Conservation (phyloP, 1,284 basidiomycete species). For the Ceratobasidium sp. region DNA sequence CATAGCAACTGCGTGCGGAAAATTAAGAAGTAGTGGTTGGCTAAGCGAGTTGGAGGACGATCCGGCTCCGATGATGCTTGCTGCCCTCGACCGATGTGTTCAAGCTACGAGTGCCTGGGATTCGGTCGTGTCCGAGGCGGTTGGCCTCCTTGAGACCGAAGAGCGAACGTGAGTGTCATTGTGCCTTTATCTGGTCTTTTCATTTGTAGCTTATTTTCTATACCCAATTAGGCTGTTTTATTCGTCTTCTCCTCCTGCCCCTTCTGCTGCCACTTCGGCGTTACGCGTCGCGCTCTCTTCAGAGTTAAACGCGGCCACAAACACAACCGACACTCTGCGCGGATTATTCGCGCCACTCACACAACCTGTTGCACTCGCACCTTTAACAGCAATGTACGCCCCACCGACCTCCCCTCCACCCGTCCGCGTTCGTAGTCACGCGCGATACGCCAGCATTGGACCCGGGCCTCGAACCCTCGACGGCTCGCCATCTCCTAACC, state of each 20-base stretch:
- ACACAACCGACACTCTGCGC: slow-evolving; percentile 83
- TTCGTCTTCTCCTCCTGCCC: slow-evolving; percentile 60
- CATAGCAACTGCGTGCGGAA: slow-evolving; percentile 34
- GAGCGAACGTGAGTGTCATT: slow-evolving; percentile 68
- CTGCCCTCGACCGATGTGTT: slow-evolving; percentile 74
- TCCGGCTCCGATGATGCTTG: slow-evolving; percentile 61
- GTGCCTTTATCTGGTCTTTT: slow-evolving; percentile 35
- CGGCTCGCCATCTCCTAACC: slow-evolving; percentile 48
- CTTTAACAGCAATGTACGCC: slow-evolving; percentile 86
- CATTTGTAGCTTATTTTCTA: slow-evolving; percentile 21
- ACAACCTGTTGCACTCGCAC: slow-evolving; percentile 74
- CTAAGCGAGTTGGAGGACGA: slow-evolving; percentile 40
- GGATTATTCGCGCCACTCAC: slow-evolving; percentile 81
- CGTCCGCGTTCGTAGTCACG: slow-evolving; percentile 25
- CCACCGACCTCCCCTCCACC: slow-evolving; percentile 63
- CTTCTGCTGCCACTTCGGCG: slow-evolving; percentile 62
- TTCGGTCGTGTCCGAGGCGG: slow-evolving; percentile 74
- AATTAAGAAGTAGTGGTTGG: slow-evolving; percentile 33
- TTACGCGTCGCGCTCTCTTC: slow-evolving; percentile 78
- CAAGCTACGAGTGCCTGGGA: slow-evolving; percentile 78
- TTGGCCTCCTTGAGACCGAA: slow-evolving; percentile 74
- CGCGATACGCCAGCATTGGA: slow-evolving; percentile 61
- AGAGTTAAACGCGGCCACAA: slow-evolving; percentile 77
- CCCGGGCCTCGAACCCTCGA: slow-evolving; percentile 6
- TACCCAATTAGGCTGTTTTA: slow-evolving; percentile 45